Base-by-base conservation (phyloP, 768 basidiomycete species). In the Hygrophoropsis aurantiaca region DNA sequence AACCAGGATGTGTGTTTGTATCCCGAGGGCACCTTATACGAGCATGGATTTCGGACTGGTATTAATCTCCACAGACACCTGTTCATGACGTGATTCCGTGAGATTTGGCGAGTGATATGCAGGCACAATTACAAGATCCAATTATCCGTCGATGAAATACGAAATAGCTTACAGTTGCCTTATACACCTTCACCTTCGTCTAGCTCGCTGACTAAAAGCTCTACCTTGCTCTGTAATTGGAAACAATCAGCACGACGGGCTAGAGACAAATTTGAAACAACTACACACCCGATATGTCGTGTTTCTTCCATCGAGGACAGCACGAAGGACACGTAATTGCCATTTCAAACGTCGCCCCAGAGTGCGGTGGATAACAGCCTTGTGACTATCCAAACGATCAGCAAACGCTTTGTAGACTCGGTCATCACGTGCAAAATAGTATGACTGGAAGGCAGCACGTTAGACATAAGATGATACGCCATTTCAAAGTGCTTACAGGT, bases 401-500 rank as follows among this genome's bases (percentile, higher is more conserved):
- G 60, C 57, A 49, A 92, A 88, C 2, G 83, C 79, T 53, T 77
- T 84, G 65, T 86, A 88, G 11, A 90, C 82, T 27, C 94, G 82
- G 51, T 92, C 87, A 65, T 98, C 95, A 18, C 95, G 80, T 36
- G 94, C 95, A 59, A 98, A 98, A 58, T 87, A 92, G 52, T 88
- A 94, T n/a, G 83, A 78, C 90, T 58, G 42, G 26, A 32, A 27
- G 39, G 13, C 24, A 4, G 25, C 21, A 26, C 20, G 37, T 51
- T 5, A 18, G 9, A 1, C 11, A 33, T 16, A n/a, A 16, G 23
- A 21, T 2, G 20, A 36, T 49, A 16, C 9, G n/a, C 15, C 27
- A 25, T 11, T 23, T 19, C 6, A n/a, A 32, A 13, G 24, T 37
- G 44, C 82, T 51, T 58, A 92, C 92, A 5, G 92, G 90, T 62